Conservation (phyloP, 345 rosid genomes). For the Limnanthes douglasii region DNA sequence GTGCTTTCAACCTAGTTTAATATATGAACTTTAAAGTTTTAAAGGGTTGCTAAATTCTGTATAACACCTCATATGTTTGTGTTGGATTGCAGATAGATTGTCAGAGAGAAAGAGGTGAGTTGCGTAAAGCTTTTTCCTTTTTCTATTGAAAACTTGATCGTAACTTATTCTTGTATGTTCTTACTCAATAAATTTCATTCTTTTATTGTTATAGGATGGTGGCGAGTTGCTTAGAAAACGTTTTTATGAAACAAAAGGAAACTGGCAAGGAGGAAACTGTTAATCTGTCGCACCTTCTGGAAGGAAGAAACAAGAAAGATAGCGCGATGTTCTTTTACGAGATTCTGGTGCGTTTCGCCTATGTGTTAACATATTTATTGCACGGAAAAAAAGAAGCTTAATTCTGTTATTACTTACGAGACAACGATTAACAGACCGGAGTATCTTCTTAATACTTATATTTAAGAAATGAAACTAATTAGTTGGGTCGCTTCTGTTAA, state of each 20-base stretch:
- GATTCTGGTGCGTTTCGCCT: slow-evolving; percentile 43
- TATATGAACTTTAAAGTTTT: neutral
- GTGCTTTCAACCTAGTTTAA: slow-evolving; percentile 7
- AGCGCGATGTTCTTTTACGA: slow-evolving; percentile 73
- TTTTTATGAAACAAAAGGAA: slow-evolving; percentile 19
- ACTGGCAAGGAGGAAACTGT: slow-evolving; percentile 32
- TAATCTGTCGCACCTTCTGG: slow-evolving; percentile 27
- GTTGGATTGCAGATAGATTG: slow-evolving; percentile 45
- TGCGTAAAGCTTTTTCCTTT: neutral
- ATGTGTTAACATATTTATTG: neutral
- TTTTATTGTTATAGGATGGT: slow-evolving; percentile 33
- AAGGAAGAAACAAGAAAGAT: slow-evolving; percentile 41
- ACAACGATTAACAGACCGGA: neutral
- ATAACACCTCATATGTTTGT: slow-evolving; percentile 4
- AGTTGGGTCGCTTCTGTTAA: neutral
- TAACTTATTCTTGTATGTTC: neutral
- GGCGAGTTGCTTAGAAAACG: slow-evolving; percentile 25
- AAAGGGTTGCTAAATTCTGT: slow-evolving; percentile 3
- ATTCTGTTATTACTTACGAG: neutral
- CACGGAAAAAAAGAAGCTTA: neutral
- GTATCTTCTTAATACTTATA: neutral
- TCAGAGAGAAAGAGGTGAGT: slow-evolving; percentile 41
- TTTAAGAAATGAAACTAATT: neutral
- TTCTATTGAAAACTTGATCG: too few species aligned
- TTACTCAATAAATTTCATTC: slow-evolving; percentile 1